Evolutionary conservation across 495 filamentous ascomycete species (phyloP), one percentile per base, ranked within the genome.

Genomic region (Geopyxis carbonaria): DNA sequence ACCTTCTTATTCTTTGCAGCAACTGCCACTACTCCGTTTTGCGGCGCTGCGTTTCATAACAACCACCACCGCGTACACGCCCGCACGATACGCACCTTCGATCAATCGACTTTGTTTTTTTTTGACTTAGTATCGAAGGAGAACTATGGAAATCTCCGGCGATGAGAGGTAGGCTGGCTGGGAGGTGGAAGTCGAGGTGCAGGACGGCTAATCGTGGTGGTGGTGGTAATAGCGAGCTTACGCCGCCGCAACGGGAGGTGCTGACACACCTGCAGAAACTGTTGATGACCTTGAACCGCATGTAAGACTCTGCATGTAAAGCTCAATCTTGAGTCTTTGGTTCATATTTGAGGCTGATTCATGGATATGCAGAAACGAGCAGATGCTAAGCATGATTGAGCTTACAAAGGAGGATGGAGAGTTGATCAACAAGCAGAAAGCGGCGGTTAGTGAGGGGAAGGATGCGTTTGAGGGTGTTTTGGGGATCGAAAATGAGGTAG

Each of bases 251-350:
- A 47, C 44, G 44, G 22, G 50, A 53, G 21, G 44, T 53, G 22
- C 35, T 53, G 6, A 47, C 40, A 8, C 48, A 53, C 18, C 44
- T 53, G 25, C 38, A 46, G 40, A 53, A 53, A 36, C 43, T 51
- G 25, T 40, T 53, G 31, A 34, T 46, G 40, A 53, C 50, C 15
- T 20, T 52, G 14, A 43, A 48, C 25, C 40, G 45, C 37, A 45
- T 50, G 47, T 50, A 45, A n/a, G n/a, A n/a, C n/a, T n/a, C n/a
- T n/a, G n/a, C n/a, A n/a, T n/a, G n/a, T n/a, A n/a, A n/a, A n/a
- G n/a, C n/a, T n/a, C n/a, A n/a, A n/a, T n/a, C n/a, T n/a, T n/a
- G n/a, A n/a, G n/a, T n/a, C n/a, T n/a, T n/a, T n/a, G n/a, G n/a
- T n/a, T n/a, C n/a, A n/a, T n/a, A n/a, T n/a, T n/a, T n/a, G n/a